Conservation (phyloP, 495 filamentous ascomycete species). For the Aspergillus baeticus region DNA sequence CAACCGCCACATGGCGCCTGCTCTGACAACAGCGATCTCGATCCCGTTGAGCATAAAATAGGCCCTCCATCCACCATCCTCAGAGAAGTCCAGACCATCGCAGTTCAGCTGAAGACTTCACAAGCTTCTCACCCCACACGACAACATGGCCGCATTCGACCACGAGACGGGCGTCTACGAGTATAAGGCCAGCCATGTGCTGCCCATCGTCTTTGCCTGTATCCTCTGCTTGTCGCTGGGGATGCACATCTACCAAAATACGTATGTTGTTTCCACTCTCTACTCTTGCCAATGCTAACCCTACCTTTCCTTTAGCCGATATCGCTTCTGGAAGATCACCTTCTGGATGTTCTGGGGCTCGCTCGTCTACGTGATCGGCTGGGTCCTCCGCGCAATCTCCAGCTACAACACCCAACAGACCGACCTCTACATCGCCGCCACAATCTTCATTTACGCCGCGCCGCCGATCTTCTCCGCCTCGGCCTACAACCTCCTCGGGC, state of each 20-base stretch:
- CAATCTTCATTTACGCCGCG: constrained; percentile 49
- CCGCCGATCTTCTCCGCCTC: constrained; percentile 57
- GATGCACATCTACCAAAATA: constrained; percentile 39
- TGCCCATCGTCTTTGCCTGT: constrained; percentile 39
- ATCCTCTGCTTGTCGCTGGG: constrained; percentile 33
- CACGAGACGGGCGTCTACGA: constrained; percentile 5
- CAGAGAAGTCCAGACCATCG: background rate
- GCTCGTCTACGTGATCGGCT: constrained; percentile 41
- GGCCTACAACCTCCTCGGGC: constrained; percentile 57
- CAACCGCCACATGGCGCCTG: background rate
- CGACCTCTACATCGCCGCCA: constrained; percentile 51
- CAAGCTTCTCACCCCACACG: too few relatives aligned
- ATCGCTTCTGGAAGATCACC: constrained; percentile 42
- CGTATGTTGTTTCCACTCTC: background rate
- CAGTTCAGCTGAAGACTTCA: background rate
- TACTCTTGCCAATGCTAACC: background rate
- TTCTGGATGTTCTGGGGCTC: constrained; percentile 45
- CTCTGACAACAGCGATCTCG: background rate
- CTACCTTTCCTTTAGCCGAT: constrained; percentile 22
- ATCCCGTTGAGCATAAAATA: background rate
- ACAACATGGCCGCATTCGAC: background rate
- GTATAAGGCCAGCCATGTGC: constrained; percentile 39
- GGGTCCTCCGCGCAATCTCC: constrained; percentile 38
- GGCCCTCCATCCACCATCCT: background rate
- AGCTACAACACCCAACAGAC: constrained; percentile 32